Evolutionary conservation across 2,329 filamentous ascomycete genomes (phyloP).

Genomic region (Graphiopsis chlorocephala): DNA sequence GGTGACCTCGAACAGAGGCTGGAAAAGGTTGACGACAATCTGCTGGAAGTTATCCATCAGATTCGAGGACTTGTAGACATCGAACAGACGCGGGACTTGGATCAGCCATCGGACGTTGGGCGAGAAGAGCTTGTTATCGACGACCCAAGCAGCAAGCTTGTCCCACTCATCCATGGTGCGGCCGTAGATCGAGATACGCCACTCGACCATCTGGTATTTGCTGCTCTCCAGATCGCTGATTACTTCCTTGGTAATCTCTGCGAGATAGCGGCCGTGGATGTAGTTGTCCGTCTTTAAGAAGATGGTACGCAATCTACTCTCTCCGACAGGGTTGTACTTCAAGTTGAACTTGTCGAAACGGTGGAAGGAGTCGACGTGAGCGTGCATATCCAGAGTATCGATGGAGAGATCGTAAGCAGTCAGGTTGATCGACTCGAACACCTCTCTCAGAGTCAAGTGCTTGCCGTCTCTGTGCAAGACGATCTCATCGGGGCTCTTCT

Average conservation of each 20-base stretch:
- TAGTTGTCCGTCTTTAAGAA: slow-evolving; percentile 99
- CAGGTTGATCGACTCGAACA: slow-evolving; percentile 95
- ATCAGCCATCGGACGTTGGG: slow-evolving; percentile 97
- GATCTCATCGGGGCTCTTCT: slow-evolving; percentile 91
- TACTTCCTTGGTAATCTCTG: slow-evolving; percentile 97
- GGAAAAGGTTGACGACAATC: slow-evolving; percentile 86
- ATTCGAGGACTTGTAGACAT: slow-evolving; percentile 87
- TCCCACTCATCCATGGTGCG: slow-evolving; percentile 94
- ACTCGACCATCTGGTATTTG: slow-evolving; percentile 99
- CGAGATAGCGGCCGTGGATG: slow-evolving; percentile 91
- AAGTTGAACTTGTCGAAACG: slow-evolving; percentile 99
- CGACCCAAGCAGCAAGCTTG: slow-evolving; percentile 93
- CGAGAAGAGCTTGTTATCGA: slow-evolving; percentile 97
- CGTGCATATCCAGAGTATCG: slow-evolving; percentile 98
- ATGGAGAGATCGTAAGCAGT: slow-evolving; percentile 98
- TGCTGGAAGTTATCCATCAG: slow-evolving; percentile 89
- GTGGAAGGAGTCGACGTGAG: slow-evolving; percentile 96
- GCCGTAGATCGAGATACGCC: slow-evolving; percentile 97
- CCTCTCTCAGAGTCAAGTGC: slow-evolving; percentile 83
- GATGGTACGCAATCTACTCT: slow-evolving; percentile 93
- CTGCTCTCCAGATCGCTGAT: slow-evolving; percentile 95
- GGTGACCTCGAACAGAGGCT: slow-evolving; percentile 92
- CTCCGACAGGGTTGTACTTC: slow-evolving; percentile 96
- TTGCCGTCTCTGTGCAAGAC: slow-evolving; percentile 91
- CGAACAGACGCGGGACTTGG: slow-evolving; percentile 89